Conservation (phyloP, 116 monocot genomes). For the Cymodocea nodosa region DNA sequence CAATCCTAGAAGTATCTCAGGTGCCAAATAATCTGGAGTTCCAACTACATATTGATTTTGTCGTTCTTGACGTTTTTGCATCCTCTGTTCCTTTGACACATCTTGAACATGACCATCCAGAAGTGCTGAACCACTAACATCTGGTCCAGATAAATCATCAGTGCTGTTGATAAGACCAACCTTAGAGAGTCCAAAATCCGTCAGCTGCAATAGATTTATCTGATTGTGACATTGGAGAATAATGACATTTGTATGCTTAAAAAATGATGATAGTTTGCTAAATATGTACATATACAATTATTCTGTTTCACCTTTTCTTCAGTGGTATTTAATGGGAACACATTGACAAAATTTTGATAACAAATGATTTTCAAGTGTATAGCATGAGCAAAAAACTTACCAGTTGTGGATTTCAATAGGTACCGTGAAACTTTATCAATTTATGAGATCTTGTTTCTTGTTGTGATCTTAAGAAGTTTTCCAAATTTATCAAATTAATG, state of each 20-base stretch:
- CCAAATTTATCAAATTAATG: too few species aligned
- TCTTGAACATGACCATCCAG: constrained; percentile 29
- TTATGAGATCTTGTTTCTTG: too few species aligned
- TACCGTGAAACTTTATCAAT: too few species aligned
- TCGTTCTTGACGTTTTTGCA: constrained; percentile 67
- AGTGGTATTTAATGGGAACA: too few species aligned
- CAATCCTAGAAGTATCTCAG: constrained; percentile 96
- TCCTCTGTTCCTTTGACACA: constrained; percentile 24
- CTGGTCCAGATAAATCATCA: constrained; percentile 95
- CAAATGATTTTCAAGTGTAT: too few species aligned
- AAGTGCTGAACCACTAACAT: constrained; percentile 49
- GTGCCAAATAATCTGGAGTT: constrained; percentile 97
- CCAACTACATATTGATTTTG: constrained; percentile 84
- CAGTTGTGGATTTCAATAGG: too few species aligned
- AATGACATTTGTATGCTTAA: neutral
- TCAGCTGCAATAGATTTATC: constrained; percentile 42
- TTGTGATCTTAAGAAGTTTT: too few species aligned
- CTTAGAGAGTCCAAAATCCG: constrained; percentile 98
- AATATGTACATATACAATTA: neutral
- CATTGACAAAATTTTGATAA: too few species aligned
- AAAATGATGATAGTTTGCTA: neutral
- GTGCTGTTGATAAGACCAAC: constrained; percentile 98
- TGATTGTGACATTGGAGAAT: neutral
- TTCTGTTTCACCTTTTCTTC: too few species aligned
- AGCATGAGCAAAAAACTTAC: too few species aligned